phyloP scores from a whole-genome alignment of 208 protist genomes.

The Wallacemonas rigidus region DNA sequence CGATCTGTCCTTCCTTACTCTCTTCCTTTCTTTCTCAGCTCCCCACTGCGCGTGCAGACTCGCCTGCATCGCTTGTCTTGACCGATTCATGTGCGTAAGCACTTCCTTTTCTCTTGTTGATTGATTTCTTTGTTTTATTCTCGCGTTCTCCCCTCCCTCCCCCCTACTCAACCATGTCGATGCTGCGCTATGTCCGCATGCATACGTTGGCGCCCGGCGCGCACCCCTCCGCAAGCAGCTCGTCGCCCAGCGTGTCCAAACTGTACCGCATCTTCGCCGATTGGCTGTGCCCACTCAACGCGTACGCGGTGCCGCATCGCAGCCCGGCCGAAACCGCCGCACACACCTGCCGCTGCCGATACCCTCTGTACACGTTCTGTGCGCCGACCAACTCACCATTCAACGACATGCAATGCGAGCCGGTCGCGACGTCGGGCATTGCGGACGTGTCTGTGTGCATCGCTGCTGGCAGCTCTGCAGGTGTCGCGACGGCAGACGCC shows the following conservation, averaged over 20 bases:
- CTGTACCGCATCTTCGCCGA: slow-evolving; percentile 11
- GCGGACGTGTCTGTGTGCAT: too few species aligned
- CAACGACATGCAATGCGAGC: slow-evolving; percentile 1
- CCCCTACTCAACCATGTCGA: slow-evolving; percentile 17
- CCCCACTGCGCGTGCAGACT: too few species aligned
- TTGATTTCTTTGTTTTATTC: slow-evolving; percentile 15
- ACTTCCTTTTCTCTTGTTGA: neutral
- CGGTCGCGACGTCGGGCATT: too few species aligned
- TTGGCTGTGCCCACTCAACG: slow-evolving; percentile 35
- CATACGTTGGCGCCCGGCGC: slow-evolving; percentile 17
- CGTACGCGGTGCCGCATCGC: slow-evolving; percentile 44
- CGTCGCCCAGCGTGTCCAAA: slow-evolving; percentile 11
- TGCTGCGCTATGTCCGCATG: slow-evolving; percentile 66
- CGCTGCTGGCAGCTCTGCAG: too few species aligned
- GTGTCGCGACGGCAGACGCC: too few species aligned
- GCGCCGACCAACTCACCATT: slow-evolving; percentile 44
- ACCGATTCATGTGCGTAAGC: too few species aligned
- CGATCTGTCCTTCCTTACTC: too few species aligned
- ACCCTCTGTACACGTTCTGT: slow-evolving; percentile 67
- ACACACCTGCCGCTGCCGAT: slow-evolving; percentile 52
- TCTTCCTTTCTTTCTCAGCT: too few species aligned
- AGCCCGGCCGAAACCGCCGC: slow-evolving; percentile 21
- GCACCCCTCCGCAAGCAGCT: neutral
- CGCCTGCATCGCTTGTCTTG: too few species aligned
- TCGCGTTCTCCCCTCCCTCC: neutral